These are phyloP conservation scores for Emergomyces orientalis DNA, from an alignment of 2,329 filamentous ascomycete genomes.

Conservation along the genomic window DNA sequence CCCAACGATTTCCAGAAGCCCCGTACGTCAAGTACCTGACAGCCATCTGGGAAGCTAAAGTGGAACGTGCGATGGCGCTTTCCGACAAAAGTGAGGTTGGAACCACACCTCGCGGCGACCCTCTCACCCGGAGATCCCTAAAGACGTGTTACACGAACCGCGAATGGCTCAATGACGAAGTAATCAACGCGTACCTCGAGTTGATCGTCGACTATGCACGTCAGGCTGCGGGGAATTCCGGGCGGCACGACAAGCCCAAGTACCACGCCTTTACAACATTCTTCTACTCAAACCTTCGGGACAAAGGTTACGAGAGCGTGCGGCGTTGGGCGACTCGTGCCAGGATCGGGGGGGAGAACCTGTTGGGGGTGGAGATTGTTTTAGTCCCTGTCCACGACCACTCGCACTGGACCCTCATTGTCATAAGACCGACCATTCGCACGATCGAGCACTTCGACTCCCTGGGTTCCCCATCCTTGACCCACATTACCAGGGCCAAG, in stretches of 20 bases:
- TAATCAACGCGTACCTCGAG: slow-evolving; percentile 39
- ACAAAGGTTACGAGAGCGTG: slow-evolving; percentile 34
- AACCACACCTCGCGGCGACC: slow-evolving; percentile 28
- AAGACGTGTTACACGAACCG: slow-evolving; percentile 27
- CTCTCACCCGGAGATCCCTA: slow-evolving; percentile 29
- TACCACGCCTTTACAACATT: slow-evolving; percentile 39
- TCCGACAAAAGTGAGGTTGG: slow-evolving; percentile 23
- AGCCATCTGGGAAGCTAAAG: slow-evolving; percentile 27
- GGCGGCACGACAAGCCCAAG: slow-evolving; percentile 27
- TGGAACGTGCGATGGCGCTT: slow-evolving; percentile 25
- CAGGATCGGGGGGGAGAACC: slow-evolving; percentile 37
- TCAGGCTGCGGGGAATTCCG: slow-evolving; percentile 25
- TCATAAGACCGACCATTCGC: slow-evolving; percentile 35
- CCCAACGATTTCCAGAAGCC: slow-evolving; percentile 17
- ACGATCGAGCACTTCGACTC: slow-evolving; percentile 43
- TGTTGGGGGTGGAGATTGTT: slow-evolving; percentile 39
- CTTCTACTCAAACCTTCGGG: slow-evolving; percentile 36
- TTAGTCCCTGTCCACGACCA: slow-evolving; percentile 41
- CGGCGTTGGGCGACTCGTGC: slow-evolving; percentile 37
- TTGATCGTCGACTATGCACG: slow-evolving; percentile 34
- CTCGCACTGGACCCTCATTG: slow-evolving; percentile 41
- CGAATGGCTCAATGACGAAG: slow-evolving; percentile 40
- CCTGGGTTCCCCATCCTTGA: slow-evolving; percentile 26
- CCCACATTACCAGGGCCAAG: slow-evolving; percentile 31
- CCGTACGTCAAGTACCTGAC: slow-evolving; percentile 30